Conservation (phyloP, 768 basidiomycete species). For the Auriscalpium orientale region DNA sequence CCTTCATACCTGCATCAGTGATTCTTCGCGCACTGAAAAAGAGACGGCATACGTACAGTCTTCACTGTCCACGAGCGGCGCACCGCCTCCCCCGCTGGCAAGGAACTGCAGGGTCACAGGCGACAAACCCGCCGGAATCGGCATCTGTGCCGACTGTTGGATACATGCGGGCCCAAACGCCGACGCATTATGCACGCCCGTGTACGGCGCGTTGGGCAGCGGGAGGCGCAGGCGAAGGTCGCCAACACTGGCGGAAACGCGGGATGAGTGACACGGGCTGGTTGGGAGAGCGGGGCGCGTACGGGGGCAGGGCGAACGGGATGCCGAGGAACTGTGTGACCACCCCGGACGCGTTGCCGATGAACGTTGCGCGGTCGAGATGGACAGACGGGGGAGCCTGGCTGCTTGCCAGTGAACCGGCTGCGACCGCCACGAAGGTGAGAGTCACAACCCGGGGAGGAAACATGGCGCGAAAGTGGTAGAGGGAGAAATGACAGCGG, state of each 20-base stretch:
- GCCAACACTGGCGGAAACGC: background rate
- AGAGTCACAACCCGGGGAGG: no score
- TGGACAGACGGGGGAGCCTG: no score
- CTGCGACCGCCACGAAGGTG: no score
- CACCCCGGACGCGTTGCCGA: no score
- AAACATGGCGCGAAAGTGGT: no score
- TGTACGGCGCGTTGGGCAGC: background rate
- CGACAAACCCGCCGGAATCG: background rate
- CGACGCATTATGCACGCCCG: background rate
- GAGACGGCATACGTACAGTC: constrained; percentile 11
- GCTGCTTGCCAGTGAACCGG: no score
- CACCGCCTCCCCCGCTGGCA: background rate
- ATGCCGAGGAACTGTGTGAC: background rate
- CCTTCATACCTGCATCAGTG: constrained; percentile 1
- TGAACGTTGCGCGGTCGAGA: no score
- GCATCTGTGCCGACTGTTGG: background rate
- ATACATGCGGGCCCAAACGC: background rate
- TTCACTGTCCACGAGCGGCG: constrained; percentile 1
- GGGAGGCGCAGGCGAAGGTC: background rate
- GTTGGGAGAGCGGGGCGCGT: background rate
- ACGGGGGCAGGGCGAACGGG: background rate
- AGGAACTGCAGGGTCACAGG: background rate
- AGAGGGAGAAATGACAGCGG: no score
- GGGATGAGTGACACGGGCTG: background rate
- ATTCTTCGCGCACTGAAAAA: background rate